Base-by-base conservation (phyloP, 2,329 filamentous ascomycete genomes). In the Daldinia sp. region DNA sequence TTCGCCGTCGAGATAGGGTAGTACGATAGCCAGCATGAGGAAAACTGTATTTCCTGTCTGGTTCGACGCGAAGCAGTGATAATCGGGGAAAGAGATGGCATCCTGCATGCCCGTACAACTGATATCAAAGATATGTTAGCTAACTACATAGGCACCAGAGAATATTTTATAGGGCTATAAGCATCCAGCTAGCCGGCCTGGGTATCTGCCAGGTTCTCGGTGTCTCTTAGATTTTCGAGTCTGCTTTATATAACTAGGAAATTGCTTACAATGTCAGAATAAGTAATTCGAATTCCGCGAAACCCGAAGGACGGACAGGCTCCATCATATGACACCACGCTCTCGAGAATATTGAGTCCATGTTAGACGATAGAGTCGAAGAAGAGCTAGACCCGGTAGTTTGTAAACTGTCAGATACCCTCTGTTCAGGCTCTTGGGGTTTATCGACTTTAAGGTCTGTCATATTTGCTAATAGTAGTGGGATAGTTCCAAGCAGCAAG, bases 11-110 rank as follows among this genome's bases (percentile, higher is more conserved):
- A 85, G 77, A 39, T 83, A 74, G 7, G 86, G 84, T 33, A 85
- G 72, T 39, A 86, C 78, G 63, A 89, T 80, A 33, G 86, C 87
- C 10, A 86, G 74, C 65, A 83, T 79, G 7, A 90, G 81, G 72
- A 90, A 86, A 55, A 90, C 84, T 1, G 88, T 89, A 78, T 90
- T 90, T 65, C 89, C 88, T 0, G 88, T 90, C 74, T 90, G 88
- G 76, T 90, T 90, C 33, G 87, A 89, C 13, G 86, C 86, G 76
- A 90, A 89, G 74, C 86, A 89, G 77, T 85, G 84, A 76, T 87
- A 90, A 74, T 89, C 86, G 23, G 86, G 86, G 74, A 88, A 90
- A 2, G 87, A 84, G 20, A 86, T 84, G 55, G 87, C 87, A 78
- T 90, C 87, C 81, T 86, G 85, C 37, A 87, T 81, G 26, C 85